A percentile compares a stretch with the other conserved stretches of the same genome.
phyloP scores from a whole-genome alignment of 2,329 filamentous ascomycete genomes.

The Calonectria honghensis region DNA sequence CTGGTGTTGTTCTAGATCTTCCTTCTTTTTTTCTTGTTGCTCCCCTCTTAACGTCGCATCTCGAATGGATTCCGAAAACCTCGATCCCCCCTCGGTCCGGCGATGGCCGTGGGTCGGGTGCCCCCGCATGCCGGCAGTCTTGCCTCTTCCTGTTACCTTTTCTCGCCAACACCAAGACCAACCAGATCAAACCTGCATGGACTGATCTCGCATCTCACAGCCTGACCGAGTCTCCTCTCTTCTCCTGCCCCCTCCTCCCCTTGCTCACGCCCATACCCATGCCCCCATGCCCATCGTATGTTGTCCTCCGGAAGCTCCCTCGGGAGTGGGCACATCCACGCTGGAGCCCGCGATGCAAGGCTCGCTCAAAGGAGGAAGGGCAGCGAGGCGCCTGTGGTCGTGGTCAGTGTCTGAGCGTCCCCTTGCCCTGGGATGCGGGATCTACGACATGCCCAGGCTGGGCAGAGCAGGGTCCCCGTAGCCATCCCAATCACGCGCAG shows the following conservation, averaged over 20 bases:
- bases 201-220: slow-evolving; percentile 23
- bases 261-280: not conserved
- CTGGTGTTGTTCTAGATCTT: slow-evolving; percentile 10
- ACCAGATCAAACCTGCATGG: slow-evolving; percentile 18
- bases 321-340: slow-evolving; percentile 22
- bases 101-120: slow-evolving; percentile 22
- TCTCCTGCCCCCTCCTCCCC: slow-evolving; percentile 2
- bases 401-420: slow-evolving; percentile 28
- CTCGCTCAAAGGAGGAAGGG: slow-evolving; percentile 28
- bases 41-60: not conserved
- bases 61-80: not conserved
- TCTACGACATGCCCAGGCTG: slow-evolving; percentile 42
- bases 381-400: slow-evolving; percentile 5
- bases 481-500: slow-evolving; percentile 19
- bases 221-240: slow-evolving; percentile 17
- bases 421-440: slow-evolving; percentile 43
- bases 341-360: slow-evolving; percentile 28
- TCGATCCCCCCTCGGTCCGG: slow-evolving; percentile 12
- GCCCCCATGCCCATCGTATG: slow-evolving; percentile 1
- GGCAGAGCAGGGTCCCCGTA: slow-evolving; percentile 34
- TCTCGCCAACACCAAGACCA: slow-evolving; percentile 10
- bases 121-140: slow-evolving; percentile 25
- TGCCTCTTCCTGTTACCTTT: not conserved
- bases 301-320: slow-evolving; percentile 17
- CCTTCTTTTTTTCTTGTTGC: slow-evolving; percentile 2